Conservation (phyloP, 2,329 filamentous ascomycete genomes). For the Helminthosporium solani region DNA sequence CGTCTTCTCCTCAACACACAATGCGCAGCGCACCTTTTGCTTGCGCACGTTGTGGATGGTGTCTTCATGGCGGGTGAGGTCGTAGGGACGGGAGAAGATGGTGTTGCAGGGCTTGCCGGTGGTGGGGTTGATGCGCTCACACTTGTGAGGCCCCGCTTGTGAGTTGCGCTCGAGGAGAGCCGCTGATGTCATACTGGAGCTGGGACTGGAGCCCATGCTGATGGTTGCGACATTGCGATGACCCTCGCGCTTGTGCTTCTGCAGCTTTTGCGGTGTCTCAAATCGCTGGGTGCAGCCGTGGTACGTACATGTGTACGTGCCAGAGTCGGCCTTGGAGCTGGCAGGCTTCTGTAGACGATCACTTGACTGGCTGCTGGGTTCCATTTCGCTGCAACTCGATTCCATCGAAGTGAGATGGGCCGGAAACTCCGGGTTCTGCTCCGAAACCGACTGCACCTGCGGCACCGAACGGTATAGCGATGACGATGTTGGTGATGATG, state of each 20-base stretch:
- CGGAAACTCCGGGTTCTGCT: conserved; percentile 58
- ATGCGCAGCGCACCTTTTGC: conserved; percentile 87
- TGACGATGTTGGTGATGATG: too few species aligned
- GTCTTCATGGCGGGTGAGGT: conserved; percentile 93
- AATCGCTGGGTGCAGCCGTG: conserved; percentile 88
- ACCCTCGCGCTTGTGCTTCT: conserved; percentile 93
- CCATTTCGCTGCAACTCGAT: conserved; percentile 58
- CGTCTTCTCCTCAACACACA: conserved; percentile 95
- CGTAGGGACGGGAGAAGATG: conserved; percentile 92
- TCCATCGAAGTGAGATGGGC: conserved; percentile 62
- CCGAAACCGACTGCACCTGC: conserved; percentile 35
- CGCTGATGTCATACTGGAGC: conserved; percentile 53
- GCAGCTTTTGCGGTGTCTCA: conserved; percentile 79
- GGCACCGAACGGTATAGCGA: conserved; percentile 38
- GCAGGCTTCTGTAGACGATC: conserved; percentile 55
- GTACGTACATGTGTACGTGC: conserved; percentile 95
- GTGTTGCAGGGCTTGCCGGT: conserved; percentile 95
- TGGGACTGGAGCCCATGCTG: conserved; percentile 9
- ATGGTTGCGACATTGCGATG: conserved; percentile 59
- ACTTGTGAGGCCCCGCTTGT: conserved; percentile 90
- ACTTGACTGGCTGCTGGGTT: conserved; percentile 46
- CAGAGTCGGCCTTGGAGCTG: conserved; percentile 70
- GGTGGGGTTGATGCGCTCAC: conserved; percentile 88
- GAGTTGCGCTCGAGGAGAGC: conserved; percentile 68
- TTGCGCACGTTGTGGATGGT: conserved; percentile 96